A percentile compares a stretch with the other conserved stretches of the same genome.
Evolutionary conservation across 2,329 filamentous ascomycete species (phyloP).

Genomic region (Lachnellula subtilissima): DNA sequence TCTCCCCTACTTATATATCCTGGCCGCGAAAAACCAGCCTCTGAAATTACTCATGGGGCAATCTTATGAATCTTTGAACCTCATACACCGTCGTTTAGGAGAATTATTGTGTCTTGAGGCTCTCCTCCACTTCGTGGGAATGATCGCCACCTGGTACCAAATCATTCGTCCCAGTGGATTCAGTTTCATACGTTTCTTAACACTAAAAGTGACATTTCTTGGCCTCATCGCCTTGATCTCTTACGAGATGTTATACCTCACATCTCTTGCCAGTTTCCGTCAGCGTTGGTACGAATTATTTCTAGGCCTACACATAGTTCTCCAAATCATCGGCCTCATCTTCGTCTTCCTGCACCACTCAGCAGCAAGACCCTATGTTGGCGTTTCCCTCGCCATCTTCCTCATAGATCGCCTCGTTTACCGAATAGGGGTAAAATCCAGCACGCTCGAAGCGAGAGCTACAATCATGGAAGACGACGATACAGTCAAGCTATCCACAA

Average conservation of each 20-base stretch:
- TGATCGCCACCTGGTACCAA: slow-evolving; percentile 51
- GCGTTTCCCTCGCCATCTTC: slow-evolving; percentile 50
- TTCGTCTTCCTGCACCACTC: slow-evolving; percentile 58
- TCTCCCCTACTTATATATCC: slow-evolving; percentile 53
- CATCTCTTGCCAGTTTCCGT: slow-evolving; percentile 55
- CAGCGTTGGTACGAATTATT: slow-evolving; percentile 60
- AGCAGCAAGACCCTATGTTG: slow-evolving; percentile 48
- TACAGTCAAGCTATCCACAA: slow-evolving; percentile 44
- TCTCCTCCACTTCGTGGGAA: slow-evolving; percentile 49
- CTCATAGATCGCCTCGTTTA: slow-evolving; percentile 53
- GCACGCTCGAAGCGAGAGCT: slow-evolving; percentile 44
- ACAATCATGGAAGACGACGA: slow-evolving; percentile 51
- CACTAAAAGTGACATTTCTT: slow-evolving; percentile 46
- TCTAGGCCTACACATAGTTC: slow-evolving; percentile 50
- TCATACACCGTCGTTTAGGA: slow-evolving; percentile 59
- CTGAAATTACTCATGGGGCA: slow-evolving; percentile 55
- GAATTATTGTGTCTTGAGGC: slow-evolving; percentile 58
- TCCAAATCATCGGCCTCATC: slow-evolving; percentile 50
- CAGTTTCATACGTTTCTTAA: slow-evolving; percentile 45
- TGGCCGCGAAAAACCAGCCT: slow-evolving; percentile 64
- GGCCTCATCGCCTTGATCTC: slow-evolving; percentile 51
- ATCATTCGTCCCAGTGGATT: slow-evolving; percentile 46
- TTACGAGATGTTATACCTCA: slow-evolving; percentile 59
- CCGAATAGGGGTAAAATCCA: slow-evolving; percentile 48
- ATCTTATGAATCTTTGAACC: slow-evolving; percentile 62